Percentiles rank a stretch among this genome's conserved stretches.
These are phyloP conservation scores for Apiospora phragmitis DNA, from an alignment of 2,329 filamentous ascomycete species.

Conservation along the genomic window DNA sequence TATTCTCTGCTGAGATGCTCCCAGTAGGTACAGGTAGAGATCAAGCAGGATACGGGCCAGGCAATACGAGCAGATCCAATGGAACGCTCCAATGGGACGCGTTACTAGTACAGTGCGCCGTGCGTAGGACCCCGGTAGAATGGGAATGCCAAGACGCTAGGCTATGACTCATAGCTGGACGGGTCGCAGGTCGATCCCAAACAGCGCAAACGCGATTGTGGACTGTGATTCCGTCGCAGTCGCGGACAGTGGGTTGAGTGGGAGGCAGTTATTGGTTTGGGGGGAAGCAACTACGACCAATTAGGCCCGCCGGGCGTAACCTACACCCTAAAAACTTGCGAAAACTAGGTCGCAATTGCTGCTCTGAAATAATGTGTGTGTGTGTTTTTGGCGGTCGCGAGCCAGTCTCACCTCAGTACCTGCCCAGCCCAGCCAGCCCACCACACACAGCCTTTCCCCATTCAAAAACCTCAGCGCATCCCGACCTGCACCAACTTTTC, in stretches of 20 bases:
- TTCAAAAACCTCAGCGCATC: constrained; percentile 20
- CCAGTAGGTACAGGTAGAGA: not conserved
- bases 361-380: not conserved
- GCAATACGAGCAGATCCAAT: not conserved
- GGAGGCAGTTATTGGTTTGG: not conserved
- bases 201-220: not conserved
- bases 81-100: not conserved
- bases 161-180: not conserved
- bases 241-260: not conserved
- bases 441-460: constrained; percentile 4
- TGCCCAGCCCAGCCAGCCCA: not conserved
- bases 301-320: not conserved
- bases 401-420: not conserved
- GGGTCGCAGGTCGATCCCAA: not conserved
- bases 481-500: constrained; percentile 13
- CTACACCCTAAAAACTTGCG: not conserved
- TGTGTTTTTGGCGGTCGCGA: not conserved
- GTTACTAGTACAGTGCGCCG: constrained; percentile 4
- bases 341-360: not conserved
- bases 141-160: not conserved
- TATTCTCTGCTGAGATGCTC: not conserved
- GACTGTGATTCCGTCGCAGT: constrained; percentile 7
- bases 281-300: not conserved
- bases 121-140: not conserved
- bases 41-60: not conserved